Percentiles rank a stretch among this genome's conserved stretches.
Conservation (phyloP, 768 basidiomycete species). For the Auricularia heimuer region DNA sequence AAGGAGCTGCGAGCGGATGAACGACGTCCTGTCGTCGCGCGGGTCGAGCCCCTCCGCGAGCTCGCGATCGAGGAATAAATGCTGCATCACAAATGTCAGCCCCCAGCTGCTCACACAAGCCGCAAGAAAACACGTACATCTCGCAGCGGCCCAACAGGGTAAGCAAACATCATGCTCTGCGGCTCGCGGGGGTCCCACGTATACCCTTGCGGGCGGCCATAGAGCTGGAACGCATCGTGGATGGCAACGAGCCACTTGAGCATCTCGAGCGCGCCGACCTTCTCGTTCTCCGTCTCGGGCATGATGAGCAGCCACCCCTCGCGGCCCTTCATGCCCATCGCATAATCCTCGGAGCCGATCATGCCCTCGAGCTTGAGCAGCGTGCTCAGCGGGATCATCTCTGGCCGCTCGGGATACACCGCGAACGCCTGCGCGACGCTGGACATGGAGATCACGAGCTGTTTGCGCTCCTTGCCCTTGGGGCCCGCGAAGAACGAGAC, state of each 20-base stretch:
- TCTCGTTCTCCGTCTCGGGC: conserved; percentile 52
- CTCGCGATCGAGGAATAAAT: conserved; percentile 82
- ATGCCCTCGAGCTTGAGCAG: conserved; percentile 86
- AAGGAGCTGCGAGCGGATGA: conserved; percentile 51
- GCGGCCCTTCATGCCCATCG: conserved; percentile 52
- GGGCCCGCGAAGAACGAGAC: conserved; percentile 53
- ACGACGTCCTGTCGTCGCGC: conserved; percentile 66
- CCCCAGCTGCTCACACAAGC: neutral
- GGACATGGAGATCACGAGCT: conserved; percentile 56
- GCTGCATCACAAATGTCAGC: conserved; percentile 32
- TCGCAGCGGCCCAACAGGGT: conserved; percentile 75
- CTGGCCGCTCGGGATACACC: conserved; percentile 92
- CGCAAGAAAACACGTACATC: conserved; percentile 46
- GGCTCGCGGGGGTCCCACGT: conserved; percentile 85
- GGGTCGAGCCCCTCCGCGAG: conserved; percentile 69
- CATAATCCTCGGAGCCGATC: conserved; percentile 67
- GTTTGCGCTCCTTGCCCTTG: conserved; percentile 68
- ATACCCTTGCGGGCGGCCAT: conserved; percentile 79
- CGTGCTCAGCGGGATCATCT: conserved; percentile 79
- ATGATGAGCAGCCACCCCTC: conserved; percentile 87
- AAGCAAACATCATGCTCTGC: conserved; percentile 82
- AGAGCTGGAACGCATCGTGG: conserved; percentile 80
- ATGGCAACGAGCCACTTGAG: conserved; percentile 81
- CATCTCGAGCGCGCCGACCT: conserved; percentile 62
- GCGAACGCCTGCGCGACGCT: conserved; percentile 80